These are phyloP conservation scores for Pythium pyrilobum DNA, from an alignment of 352 stramenopile species.

Conservation along the genomic window DNA sequence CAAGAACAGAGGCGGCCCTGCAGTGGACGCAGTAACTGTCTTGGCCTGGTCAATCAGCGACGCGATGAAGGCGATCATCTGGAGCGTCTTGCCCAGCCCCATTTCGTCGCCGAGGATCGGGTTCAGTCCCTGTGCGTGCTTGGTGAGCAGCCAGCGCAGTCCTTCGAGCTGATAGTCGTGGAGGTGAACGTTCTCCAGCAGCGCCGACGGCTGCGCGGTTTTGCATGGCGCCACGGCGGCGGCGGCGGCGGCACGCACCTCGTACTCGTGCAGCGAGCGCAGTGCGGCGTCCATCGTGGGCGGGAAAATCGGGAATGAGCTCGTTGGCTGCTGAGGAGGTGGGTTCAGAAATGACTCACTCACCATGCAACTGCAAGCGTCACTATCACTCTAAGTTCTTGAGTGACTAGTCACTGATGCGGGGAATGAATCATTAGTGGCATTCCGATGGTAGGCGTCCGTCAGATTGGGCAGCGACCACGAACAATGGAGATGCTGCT, in stretches of 20 bases:
- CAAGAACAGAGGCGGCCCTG: constrained; percentile 26
- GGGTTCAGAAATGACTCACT: constrained; percentile 20
- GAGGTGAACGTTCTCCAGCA: constrained; percentile 52
- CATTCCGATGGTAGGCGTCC: constrained; percentile 9
- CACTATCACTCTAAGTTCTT: not conserved
- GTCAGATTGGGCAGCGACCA: not conserved
- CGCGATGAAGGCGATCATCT: constrained; percentile 68
- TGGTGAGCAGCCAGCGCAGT: constrained; percentile 56
- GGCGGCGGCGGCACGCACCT: constrained; percentile 19
- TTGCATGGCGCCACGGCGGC: constrained; percentile 9
- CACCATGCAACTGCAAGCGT: not conserved
- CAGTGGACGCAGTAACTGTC: not conserved
- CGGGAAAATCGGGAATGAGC: not conserved
- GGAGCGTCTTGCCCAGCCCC: constrained; percentile 79
- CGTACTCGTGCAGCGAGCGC: constrained; percentile 26
- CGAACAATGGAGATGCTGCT: not conserved
- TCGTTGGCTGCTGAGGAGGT: not conserved
- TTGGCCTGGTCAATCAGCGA: constrained; percentile 27
- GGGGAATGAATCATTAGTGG: not conserved
- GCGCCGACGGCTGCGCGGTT: constrained; percentile 19
- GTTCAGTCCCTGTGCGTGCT: constrained; percentile 58
- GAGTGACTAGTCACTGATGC: constrained; percentile 1
- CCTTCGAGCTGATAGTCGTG: constrained; percentile 70
- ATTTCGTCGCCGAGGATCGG: constrained; percentile 81
- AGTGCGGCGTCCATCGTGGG: constrained; percentile 45